Percentiles rank a stretch among this genome's conserved stretches.
Conservation (phyloP, 2,329 filamentous ascomycete species). For the Cladosporium oxysporum region DNA sequence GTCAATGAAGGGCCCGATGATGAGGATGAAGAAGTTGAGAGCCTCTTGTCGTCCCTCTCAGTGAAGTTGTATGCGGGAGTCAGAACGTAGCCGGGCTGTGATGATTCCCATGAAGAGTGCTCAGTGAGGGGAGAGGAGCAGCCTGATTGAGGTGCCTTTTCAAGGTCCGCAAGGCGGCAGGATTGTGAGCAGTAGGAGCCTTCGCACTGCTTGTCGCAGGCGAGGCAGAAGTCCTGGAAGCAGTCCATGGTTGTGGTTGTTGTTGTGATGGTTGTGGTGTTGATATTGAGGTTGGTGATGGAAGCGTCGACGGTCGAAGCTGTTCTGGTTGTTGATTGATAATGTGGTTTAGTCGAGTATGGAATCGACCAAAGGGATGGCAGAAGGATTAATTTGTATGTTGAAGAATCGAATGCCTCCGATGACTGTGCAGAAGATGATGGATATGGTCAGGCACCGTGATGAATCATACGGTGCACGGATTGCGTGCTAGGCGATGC, state of each 20-base stretch:
- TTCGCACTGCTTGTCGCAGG: slow-evolving; percentile 86
- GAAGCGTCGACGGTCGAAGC: slow-evolving; percentile 1
- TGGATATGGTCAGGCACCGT: slow-evolving; percentile 20
- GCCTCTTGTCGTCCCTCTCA: slow-evolving; percentile 46
- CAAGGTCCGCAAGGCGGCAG: slow-evolving; percentile 84
- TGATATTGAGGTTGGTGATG: slow-evolving; percentile 2
- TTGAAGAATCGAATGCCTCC: slow-evolving; percentile 15
- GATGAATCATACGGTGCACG: slow-evolving; percentile 26
- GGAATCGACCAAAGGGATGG: neutral
- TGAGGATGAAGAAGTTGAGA: slow-evolving; percentile 29
- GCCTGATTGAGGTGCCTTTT: slow-evolving; percentile 58
- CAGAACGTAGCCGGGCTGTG: slow-evolving; percentile 22
- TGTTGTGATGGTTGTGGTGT: neutral
- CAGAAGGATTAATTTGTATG: slow-evolving; percentile 7
- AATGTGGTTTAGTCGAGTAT: slow-evolving; percentile 3
- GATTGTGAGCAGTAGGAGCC: slow-evolving; percentile 90
- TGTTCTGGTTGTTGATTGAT: neutral
- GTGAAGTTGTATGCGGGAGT: slow-evolving; percentile 44
- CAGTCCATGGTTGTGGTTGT: slow-evolving; percentile 55
- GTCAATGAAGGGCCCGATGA: slow-evolving; percentile 46
- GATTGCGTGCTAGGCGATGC: slow-evolving; percentile 26
- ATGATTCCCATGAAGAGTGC: slow-evolving; percentile 11
- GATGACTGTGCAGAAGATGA: slow-evolving; percentile 18
- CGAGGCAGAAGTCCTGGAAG: slow-evolving; percentile 90
- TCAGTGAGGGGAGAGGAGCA: slow-evolving; percentile 51